Base-by-base conservation (phyloP, 2,329 filamentous ascomycete species). In the Fusarium aywerte region DNA sequence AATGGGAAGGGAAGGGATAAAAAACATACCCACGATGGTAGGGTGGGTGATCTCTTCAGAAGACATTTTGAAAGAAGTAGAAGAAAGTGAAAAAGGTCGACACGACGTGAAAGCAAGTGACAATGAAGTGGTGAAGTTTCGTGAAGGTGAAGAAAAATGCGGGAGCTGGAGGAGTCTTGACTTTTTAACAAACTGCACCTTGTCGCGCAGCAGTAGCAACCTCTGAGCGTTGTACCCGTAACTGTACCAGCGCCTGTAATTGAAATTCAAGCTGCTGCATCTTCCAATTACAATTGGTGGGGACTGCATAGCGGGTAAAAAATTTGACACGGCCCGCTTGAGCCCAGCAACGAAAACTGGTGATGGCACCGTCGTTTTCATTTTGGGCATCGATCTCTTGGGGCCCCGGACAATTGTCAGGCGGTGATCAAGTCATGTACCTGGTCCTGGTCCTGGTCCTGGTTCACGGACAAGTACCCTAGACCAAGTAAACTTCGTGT, bases 1-100 rank as follows among this genome's bases (percentile, higher is more conserved):
- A 38, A 40, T 25, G 33, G 13, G 21, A 49, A 47, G 13, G 33
- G 21, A 29, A 39, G 38, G 35, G 39, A 42, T 25, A 44, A 61
- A 61, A 44, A 62, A 77, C 80, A 71, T 83, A 90, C 89, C 89
- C 83, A 92, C 87, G 84, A 92, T 92, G 77, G 90, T 92, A 79
- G 89, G 87, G 85, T 92, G 90, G 72, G 85, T 86, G 80, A 92
- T 87, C 77, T 92, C 86, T 80, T 83, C 81, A 49, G 64, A 50
- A 65, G 76, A 72, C 90, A 92, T 92, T 75, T 76, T 87, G 79
- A 27, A 20, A 21, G 50, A 58, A 31, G 55, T 72, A 56, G 55
- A 64, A 40, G 33, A 29, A 40, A 50, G 18, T 48, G 43, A 40
- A 50, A 45, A 40, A 31, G 57, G 51, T 50, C 32, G 36, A 31